Percentiles rank a stretch among this genome's conserved stretches.
These are phyloP conservation scores for Wickerhamiella qilinensis DNA, from an alignment of 805 yeast species.

Conservation along the genomic window DNA sequence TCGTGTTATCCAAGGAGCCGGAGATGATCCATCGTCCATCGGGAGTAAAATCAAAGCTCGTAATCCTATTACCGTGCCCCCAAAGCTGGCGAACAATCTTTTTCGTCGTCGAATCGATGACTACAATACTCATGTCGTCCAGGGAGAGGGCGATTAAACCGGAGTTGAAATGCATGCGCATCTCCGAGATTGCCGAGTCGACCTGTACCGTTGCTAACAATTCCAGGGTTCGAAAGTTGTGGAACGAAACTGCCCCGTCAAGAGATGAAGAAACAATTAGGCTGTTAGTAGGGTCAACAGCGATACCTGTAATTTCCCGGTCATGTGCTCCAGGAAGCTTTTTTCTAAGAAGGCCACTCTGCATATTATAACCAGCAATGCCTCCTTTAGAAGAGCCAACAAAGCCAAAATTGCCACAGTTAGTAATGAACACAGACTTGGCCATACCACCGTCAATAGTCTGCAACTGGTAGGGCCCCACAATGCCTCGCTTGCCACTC, in stretches of 20 bases:
- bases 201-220: conserved; percentile 50
- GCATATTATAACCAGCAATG: conserved; percentile 74
- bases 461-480: conserved; percentile 54
- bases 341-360: conserved; percentile 72
- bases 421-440: conserved; percentile 62
- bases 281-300: conserved; percentile 79
- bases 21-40: conserved; percentile 92
- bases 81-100: conserved; percentile 69
- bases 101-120: conserved; percentile 68
- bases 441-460: conserved; percentile 70
- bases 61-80: conserved; percentile 83
- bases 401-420: conserved; percentile 89
- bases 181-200: conserved; percentile 59
- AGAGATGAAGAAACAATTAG: conserved; percentile 75
- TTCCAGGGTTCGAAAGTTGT: conserved; percentile 61
- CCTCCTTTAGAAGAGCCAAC: conserved; percentile 82
- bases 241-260: conserved; percentile 79
- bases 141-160: conserved; percentile 73
- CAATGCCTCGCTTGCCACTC: conserved; percentile 63
- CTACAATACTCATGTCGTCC: conserved; percentile 72
- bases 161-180: conserved; percentile 67
- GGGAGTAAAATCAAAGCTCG: conserved; percentile 78
- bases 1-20: conserved; percentile 66
- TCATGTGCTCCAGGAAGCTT: conserved; percentile 48
- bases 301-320: conserved; percentile 66